A percentile compares a stretch with the other conserved stretches of the same genome.
Evolutionary conservation across 75 land plant genomes (phyloP).

Genomic region (Isoetes taiwanensis): DNA sequence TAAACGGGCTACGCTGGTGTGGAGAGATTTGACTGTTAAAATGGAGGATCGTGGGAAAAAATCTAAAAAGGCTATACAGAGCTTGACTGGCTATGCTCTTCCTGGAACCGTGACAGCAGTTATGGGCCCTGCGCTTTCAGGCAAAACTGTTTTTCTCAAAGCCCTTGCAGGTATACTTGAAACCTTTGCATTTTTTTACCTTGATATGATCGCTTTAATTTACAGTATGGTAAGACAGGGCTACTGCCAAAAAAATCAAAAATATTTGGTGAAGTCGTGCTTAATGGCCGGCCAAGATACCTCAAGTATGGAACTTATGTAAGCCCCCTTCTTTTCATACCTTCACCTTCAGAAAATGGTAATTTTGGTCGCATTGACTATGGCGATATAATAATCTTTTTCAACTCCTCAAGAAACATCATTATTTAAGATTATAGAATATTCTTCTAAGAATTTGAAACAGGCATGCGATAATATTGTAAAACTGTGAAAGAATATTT

Average conservation of each 20-base stretch:
- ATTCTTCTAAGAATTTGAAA: too few species aligned
- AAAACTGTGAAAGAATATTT: too few species aligned
- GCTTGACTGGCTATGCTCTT: slow-evolving; percentile 69
- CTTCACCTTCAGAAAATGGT: neutral
- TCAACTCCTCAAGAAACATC: too few species aligned
- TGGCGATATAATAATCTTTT: too few species aligned
- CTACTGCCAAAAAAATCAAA: slow-evolving; percentile 42
- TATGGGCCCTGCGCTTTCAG: slow-evolving; percentile 76
- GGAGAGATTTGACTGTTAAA: slow-evolving; percentile 73
- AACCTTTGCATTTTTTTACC: too few species aligned
- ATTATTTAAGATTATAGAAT: too few species aligned
- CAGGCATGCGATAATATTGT: too few species aligned
- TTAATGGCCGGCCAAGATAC: slow-evolving; percentile 42
- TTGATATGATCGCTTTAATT: too few species aligned
- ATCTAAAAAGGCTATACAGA: slow-evolving; percentile 56
- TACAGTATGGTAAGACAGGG: too few species aligned
- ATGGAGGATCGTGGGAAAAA: slow-evolving; percentile 52
- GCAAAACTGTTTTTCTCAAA: slow-evolving; percentile 54
- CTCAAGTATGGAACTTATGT: slow-evolving; percentile 70
- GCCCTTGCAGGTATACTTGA: slow-evolving; percentile 91
- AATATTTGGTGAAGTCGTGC: slow-evolving; percentile 64
- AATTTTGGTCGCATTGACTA: too few species aligned
- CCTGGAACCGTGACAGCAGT: slow-evolving; percentile 73
- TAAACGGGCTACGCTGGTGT: slow-evolving; percentile 49
- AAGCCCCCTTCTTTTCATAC: slow-evolving; percentile 19